phyloP scores from a whole-genome alignment of 805 yeast species.

The Candida silvicultrix region DNA sequence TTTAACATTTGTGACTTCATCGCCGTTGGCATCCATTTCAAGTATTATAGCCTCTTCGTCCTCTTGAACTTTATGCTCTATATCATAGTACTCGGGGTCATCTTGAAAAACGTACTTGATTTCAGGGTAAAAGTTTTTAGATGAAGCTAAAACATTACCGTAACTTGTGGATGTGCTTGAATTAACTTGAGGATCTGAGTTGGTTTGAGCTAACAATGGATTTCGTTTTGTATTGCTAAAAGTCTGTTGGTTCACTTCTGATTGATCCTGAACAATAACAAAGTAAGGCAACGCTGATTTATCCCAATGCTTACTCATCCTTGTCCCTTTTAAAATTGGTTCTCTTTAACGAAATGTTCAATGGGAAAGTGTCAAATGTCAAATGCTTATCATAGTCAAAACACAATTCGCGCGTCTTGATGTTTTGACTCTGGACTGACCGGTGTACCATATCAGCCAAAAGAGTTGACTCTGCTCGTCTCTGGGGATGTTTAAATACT shows the following conservation, averaged over 20 bases:
- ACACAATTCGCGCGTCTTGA: not conserved
- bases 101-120: conserved; percentile 21
- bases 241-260: not conserved
- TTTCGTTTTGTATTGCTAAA: not conserved
- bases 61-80: conserved; percentile 6
- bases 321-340: not conserved
- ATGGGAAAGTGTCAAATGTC: not conserved
- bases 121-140: conserved; percentile 17
- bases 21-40: conserved; percentile 17
- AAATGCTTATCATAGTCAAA: not conserved
- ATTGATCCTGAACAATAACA: conserved; percentile 13
- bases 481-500: not conserved
- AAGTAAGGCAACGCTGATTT: conserved; percentile 19
- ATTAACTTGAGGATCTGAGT: not conserved
- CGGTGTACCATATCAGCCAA: no score
- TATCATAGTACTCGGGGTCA: conserved; percentile 14
- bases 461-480: not conserved
- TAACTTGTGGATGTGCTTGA: not conserved
- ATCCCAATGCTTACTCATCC: conserved; percentile 14
- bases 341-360: not conserved
- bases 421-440: not conserved
- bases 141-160: not conserved
- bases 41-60: conserved; percentile 19
- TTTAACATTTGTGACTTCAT: conserved; percentile 4
- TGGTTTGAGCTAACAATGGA: not conserved